Evolutionary conservation across 2,329 filamentous ascomycete species (phyloP), one percentile per base, ranked within the genome.

Genomic region (Passalora sequoiae): DNA sequence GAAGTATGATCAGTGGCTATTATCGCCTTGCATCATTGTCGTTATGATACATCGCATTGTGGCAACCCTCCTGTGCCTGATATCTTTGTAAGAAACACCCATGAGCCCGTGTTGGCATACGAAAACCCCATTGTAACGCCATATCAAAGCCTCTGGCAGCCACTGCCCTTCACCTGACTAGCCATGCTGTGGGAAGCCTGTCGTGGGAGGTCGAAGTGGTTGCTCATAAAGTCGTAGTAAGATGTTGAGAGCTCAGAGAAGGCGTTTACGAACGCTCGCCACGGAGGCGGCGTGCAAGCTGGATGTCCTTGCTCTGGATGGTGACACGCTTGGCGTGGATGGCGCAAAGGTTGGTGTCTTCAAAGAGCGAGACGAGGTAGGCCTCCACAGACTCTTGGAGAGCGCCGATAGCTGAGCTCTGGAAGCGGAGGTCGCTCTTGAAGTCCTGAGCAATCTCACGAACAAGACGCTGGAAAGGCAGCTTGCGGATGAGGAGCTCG

Each of bases 251-350:
- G 47, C 46, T 46, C 42, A 47, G 45, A 52, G 42, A 49, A 51
- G 47, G 41, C 59, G 54, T 56, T 59, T 73, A 74, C 67, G 71
- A 73, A 53, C 72, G 71, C 70, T 74, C 72, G 60, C 72, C 72
- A 64, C 72, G 72, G 61, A 75, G 71, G 53, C 72, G 72, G 57
- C 72, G 72, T 54, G 91, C 91, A 48, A 97, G 77, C 70, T 96
- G 91, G 59, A 98, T 95, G 68, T 97, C 92, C 71, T 95, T 95
- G 68, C 92, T 89, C 54, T 64, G 71, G 59, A 96, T 94, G 28
- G 91, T 97, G 40, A 97, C 89, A 64, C 91, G 78, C 73, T 95
- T 96, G 50, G 91, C 92, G 69, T 97, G 91, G 58, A 97, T 89
- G 51, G 91, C 92, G 70, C 91, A 96, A 30, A 97, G 77, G 70